Percentiles rank a stretch among this genome's conserved stretches.
Conservation (phyloP, 805 yeast genomes). For the Lachancea sp. region DNA sequence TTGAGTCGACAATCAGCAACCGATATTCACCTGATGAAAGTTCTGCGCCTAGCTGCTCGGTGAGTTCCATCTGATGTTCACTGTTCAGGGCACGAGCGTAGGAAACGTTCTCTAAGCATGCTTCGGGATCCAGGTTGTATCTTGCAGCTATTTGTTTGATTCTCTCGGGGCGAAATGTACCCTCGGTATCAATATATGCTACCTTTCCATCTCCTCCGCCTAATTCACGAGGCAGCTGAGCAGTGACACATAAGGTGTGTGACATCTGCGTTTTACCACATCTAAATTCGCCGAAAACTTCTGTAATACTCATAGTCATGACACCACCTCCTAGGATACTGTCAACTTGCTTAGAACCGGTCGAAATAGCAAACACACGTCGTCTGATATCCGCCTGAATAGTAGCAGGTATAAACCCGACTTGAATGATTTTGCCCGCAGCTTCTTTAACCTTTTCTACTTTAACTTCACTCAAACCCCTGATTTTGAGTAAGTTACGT, state of each 20-base stretch:
- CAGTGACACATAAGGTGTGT: constrained; percentile 70
- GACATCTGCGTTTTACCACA: constrained; percentile 81
- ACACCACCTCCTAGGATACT: constrained; percentile 68
- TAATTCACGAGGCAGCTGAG: constrained; percentile 60
- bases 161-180: constrained; percentile 72
- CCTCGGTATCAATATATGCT: constrained; percentile 74
- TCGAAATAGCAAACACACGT: constrained; percentile 57
- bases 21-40: constrained; percentile 62
- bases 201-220: constrained; percentile 83
- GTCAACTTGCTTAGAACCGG: constrained; percentile 67
- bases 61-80: constrained; percentile 70
- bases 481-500: constrained; percentile 55
- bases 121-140: constrained; percentile 62
- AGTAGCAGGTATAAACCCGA: constrained; percentile 70
- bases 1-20: constrained; percentile 59
- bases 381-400: constrained; percentile 59
- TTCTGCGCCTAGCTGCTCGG: constrained; percentile 60
- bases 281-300: constrained; percentile 73
- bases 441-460: constrained; percentile 73
- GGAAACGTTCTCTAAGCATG: constrained; percentile 63
- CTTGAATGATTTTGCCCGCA: constrained; percentile 55
- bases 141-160: constrained; percentile 59
- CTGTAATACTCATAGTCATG: constrained; percentile 71
- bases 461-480: constrained; percentile 69
- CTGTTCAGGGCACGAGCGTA: constrained; percentile 73